These are phyloP conservation scores for Pestalotiopsis fici DNA, from an alignment of 2,329 filamentous ascomycete species.

Conservation along the genomic window DNA sequence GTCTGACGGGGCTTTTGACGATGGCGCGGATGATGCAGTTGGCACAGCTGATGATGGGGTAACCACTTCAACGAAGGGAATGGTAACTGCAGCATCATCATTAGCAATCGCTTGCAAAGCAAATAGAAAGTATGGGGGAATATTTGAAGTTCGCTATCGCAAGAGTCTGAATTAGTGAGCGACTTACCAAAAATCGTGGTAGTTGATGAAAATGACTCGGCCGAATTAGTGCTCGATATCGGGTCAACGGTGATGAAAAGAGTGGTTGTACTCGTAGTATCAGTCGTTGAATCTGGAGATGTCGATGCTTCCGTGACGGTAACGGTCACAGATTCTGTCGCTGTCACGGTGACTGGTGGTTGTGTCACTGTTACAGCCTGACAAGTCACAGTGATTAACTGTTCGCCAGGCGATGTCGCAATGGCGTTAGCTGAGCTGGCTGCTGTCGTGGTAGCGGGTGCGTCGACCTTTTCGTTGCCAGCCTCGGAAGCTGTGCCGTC, in stretches of 20 bases:
- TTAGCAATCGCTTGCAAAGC: neutral
- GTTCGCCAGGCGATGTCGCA: neutral
- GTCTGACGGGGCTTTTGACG: neutral
- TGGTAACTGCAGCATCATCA: neutral
- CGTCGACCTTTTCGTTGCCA: neutral
- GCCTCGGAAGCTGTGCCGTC: neutral
- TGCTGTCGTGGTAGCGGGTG: neutral
- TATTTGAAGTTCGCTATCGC: too few relatives aligned
- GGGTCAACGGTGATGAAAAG: slow-evolving; percentile 1
- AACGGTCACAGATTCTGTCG: neutral
- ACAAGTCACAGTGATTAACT: neutral
- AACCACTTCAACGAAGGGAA: slow-evolving; percentile 8
- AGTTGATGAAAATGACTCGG: slow-evolving; percentile 7
- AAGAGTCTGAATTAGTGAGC: neutral
- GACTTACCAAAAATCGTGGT: slow-evolving; percentile 8
- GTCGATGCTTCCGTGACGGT: neutral
- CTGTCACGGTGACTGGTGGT: neutral
- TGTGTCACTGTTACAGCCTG: slow-evolving; percentile 6
- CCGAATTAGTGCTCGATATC: neutral
- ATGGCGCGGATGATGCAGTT: neutral
- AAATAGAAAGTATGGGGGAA: neutral
- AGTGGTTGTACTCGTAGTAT: neutral
- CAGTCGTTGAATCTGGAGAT: neutral
- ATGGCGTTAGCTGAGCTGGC: neutral
- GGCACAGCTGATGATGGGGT: neutral